Evolutionary conservation across 78 protist genomes (phyloP), one percentile per base, ranked within the genome.

Genomic region (Reticulomyxa filosa): DNA sequence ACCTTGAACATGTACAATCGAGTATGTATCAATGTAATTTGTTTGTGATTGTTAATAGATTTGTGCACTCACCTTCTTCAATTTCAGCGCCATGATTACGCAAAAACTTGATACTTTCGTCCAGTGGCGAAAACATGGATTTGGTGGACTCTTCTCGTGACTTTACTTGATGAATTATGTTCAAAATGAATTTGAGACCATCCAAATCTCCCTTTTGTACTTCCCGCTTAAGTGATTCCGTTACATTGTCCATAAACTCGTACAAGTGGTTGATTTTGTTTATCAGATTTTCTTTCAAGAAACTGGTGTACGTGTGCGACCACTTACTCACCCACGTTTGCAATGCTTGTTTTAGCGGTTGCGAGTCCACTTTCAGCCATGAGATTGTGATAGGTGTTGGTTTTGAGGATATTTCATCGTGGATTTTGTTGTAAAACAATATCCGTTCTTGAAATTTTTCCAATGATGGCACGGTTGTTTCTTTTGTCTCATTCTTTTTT

Each of bases 301-400:
- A 63, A 22, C 39, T 5, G 26, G 38, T 30, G 73, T 38, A 77
- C 26, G 22, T 36, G 72, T 27, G 23, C 17, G 4, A 0, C 82
- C 89, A 74, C 66, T 70, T 26, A 56, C 55, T 26, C 13, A 70
- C 13, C 37, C 51, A 42, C 17, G 51, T 36, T 23, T 11, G 0
- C 32, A 82, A 56, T 4, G 69, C 46, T 6, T 50, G 7, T 50
- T 57, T 61, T 42, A 80, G 42, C 4, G 81, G 79, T 52, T 32
- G 5, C 34, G 71, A 50, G 61, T 84, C 72, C 35, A 78, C 27
- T 6, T 51, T n/a, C 52, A 82, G 67, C 77, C 75, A 82, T 17
- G 65, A 67, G 34, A 48, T 1, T 32, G 17, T 0, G 11, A 7
- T 38, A 5, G 7, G 0, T 4, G 34, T 0, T 11, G 59, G 63